phyloP scores from a whole-genome alignment of 148 eudicot species.

The Vaccinium darrowii region DNA sequence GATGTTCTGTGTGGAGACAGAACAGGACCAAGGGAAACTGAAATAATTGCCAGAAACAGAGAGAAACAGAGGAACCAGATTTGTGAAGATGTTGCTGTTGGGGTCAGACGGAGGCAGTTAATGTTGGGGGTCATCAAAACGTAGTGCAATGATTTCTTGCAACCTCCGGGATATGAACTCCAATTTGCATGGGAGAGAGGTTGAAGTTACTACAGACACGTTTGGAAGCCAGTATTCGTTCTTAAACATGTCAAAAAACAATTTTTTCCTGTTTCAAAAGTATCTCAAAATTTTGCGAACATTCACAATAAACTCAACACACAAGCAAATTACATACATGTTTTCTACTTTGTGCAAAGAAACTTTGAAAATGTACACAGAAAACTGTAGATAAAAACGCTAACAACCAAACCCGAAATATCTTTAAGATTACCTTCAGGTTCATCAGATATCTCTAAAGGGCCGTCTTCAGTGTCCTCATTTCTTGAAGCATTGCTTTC shows the following conservation, averaged over 20 bases:
- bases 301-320: not conserved
- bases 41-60: not conserved
- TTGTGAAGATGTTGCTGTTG: not conserved
- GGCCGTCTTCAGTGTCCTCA: conserved; percentile 35
- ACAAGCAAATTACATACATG: not conserved
- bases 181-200: not conserved
- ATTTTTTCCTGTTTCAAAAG: not conserved
- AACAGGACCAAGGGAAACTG: not conserved
- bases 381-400: not conserved
- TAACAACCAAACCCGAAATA: not conserved
- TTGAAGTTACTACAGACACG: not conserved
- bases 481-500: conserved; percentile 29
- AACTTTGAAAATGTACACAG: not conserved
- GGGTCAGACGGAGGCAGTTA: not conserved
- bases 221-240: not conserved
- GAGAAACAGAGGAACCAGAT: not conserved
- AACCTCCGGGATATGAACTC: not conserved
- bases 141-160: not conserved
- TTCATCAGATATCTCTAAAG: conserved; percentile 32
- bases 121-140: not conserved
- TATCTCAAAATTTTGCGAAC: not conserved
- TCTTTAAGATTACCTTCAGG: conserved; percentile 37
- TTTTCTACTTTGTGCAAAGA: not conserved
- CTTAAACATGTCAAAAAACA: not conserved
- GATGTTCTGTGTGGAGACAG: not conserved